Evolutionary conservation across 768 basidiomycete species (phyloP), one percentile per base, ranked within the genome.

Genomic region (Agrocybe pediades): DNA sequence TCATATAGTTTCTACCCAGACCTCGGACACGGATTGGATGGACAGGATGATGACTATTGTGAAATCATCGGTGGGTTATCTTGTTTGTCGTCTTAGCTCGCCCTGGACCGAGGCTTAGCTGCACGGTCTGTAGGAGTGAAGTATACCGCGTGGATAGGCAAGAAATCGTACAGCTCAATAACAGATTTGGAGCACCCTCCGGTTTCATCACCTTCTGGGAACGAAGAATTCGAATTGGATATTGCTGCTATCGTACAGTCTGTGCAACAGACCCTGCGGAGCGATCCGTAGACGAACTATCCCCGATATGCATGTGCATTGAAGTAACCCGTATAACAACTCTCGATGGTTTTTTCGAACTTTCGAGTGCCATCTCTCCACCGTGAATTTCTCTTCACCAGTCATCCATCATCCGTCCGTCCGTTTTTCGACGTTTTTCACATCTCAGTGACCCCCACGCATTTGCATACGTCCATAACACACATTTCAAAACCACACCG

Each of bases 31-130:
- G 51, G 64, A 75, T 36, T 88, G 90, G 85, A 76, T 71, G 17
- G 80, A 82, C 26, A 79, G 85, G 46, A 84, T 90, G 78, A 69
- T 74, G 9, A 81, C 87, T 15, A 79, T 91, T 29, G 79, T 82
- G 0, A 78, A 82, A 50, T 90, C 91, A 8, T 85, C 85, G 39
- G 88, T 90, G 61, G 67, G 84, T 48, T 8, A 16, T 16, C 30
- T 44, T 53, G 42, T 57, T 61, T 13, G 62, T 57, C 30, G 24
- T 41, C 13, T 36, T 6, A 77, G 17, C 92, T 88, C 67, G 74
- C 77, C 21, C 80, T 78, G 44, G 87, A 90, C 60, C 77, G 80
- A 53, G 82, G 86, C 61, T 69, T 83, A 45, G 77, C 86, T 17
- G 74, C 75, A n/a, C 70, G 70, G 24, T 77, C 81, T 7, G 62